These are phyloP conservation scores for Linum tenue DNA, from an alignment of 345 rosid species.

Conservation along the genomic window DNA sequence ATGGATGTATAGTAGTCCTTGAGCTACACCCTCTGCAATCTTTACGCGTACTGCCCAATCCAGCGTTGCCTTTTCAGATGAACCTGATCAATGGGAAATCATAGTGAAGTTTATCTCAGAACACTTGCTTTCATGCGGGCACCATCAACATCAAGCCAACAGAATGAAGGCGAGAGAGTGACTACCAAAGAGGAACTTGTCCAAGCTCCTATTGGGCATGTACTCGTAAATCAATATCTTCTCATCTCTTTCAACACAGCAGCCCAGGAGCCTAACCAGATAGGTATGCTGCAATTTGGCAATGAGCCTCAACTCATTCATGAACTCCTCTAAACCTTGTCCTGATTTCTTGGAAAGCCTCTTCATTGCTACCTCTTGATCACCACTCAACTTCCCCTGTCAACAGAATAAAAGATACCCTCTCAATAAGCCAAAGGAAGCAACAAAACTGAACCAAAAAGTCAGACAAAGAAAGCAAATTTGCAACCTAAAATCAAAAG, in stretches of 20 bases:
- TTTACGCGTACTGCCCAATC: background rate
- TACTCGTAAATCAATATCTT: background rate
- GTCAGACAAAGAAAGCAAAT: background rate
- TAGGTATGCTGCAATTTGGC: background rate
- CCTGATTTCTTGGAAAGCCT: background rate
- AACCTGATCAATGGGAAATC: too few relatives aligned
- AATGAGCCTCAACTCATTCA: background rate
- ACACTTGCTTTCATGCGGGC: background rate
- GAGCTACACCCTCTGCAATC: background rate
- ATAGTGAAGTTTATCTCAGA: background rate
- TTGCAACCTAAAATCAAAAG: background rate
- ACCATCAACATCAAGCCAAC: background rate
- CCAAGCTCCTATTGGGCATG: background rate
- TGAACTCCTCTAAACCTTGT: conserved; percentile 1
- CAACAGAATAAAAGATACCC: background rate
- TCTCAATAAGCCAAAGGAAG: background rate
- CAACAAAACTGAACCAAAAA: too few relatives aligned
- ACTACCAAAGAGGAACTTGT: background rate
- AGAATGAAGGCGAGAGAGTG: background rate
- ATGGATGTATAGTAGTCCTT: background rate
- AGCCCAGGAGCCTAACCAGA: background rate
- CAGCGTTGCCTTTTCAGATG: background rate
- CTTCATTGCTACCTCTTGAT: background rate
- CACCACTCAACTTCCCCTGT: background rate
- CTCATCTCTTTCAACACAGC: background rate